Evolutionary conservation across 2,329 filamentous ascomycete species (phyloP).

Genomic region (Cephalotrichum gorgonifer): DNA sequence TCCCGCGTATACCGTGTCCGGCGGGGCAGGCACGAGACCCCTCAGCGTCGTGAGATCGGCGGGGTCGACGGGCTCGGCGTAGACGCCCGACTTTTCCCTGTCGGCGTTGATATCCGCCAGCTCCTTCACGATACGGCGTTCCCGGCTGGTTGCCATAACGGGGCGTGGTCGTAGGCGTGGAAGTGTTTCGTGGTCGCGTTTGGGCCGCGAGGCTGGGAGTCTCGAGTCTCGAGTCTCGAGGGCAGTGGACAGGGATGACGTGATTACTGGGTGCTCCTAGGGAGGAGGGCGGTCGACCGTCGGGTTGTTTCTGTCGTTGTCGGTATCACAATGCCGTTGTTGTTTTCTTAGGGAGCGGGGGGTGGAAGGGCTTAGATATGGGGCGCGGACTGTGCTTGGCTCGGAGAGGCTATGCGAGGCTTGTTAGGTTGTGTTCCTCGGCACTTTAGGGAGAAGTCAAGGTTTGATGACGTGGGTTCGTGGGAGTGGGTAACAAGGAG

Average conservation of each 20-base stretch:
- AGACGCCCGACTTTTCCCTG: slow-evolving; percentile 62
- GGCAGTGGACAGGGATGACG: neutral
- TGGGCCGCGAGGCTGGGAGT: neutral
- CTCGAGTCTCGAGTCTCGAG: too few relatives aligned
- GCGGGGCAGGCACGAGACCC: slow-evolving; percentile 75
- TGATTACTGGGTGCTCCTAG: neutral
- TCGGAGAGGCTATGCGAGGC: too few relatives aligned
- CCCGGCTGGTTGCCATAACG: slow-evolving; percentile 38
- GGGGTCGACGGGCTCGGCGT: slow-evolving; percentile 52
- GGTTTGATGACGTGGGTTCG: too few relatives aligned
- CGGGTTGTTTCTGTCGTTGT: too few relatives aligned
- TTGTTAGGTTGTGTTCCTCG: too few relatives aligned
- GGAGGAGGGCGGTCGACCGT: too few relatives aligned
- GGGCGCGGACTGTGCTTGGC: too few relatives aligned
- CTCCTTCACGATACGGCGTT: slow-evolving; percentile 63
- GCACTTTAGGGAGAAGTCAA: too few relatives aligned
- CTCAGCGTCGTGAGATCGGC: slow-evolving; percentile 72
- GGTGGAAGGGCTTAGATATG: too few relatives aligned
- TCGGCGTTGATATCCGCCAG: slow-evolving; percentile 66
- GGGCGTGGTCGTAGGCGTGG: neutral
- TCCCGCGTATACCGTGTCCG: slow-evolving; percentile 87
- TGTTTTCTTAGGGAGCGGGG: too few relatives aligned
- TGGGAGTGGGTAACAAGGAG: too few relatives aligned
- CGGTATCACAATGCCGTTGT: too few relatives aligned
- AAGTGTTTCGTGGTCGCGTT: neutral